Evolutionary conservation across 352 stramenopile genomes (phyloP).

Genomic region (Pythium vanterpoolii): DNA sequence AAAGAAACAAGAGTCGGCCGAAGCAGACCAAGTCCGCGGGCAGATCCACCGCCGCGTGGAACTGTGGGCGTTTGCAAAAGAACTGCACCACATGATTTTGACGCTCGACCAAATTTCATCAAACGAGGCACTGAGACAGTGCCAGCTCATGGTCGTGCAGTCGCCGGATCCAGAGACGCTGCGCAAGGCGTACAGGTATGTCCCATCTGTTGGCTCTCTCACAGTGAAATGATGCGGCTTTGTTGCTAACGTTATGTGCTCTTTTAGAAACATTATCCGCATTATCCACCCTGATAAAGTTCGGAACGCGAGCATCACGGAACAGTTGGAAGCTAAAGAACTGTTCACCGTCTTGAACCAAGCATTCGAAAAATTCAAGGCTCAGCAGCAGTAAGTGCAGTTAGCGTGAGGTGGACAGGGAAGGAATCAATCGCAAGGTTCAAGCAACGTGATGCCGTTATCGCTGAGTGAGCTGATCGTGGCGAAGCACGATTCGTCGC

Average conservation of each 20-base stretch:
- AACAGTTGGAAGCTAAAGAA: slow-evolving; percentile 83
- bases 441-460: background rate
- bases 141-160: slow-evolving; percentile 73
- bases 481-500: slow-evolving; percentile 40
- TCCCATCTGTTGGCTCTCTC: background rate
- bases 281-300: slow-evolving; percentile 87
- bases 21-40: slow-evolving; percentile 72
- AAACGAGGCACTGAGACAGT: slow-evolving; percentile 69
- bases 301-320: slow-evolving; percentile 63
- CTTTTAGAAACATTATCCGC: slow-evolving; percentile 77
- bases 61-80: slow-evolving; percentile 84
- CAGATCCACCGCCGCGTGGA: slow-evolving; percentile 74
- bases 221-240: background rate
- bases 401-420: background rate
- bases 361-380: slow-evolving; percentile 85
- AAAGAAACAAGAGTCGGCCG: slow-evolving; percentile 74
- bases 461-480: slow-evolving; percentile 16
- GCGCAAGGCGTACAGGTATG: slow-evolving; percentile 76
- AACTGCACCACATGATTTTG: slow-evolving; percentile 79
- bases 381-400: slow-evolving; percentile 20
- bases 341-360: slow-evolving; percentile 87
- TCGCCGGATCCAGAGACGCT: slow-evolving; percentile 78
- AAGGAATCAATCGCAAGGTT: background rate
- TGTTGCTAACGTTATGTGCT: slow-evolving; percentile 1
- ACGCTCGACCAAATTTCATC: slow-evolving; percentile 81